These are phyloP conservation scores for Aspergillus oerlinghausenensis DNA, from an alignment of 2,329 filamentous ascomycete species.

Conservation along the genomic window DNA sequence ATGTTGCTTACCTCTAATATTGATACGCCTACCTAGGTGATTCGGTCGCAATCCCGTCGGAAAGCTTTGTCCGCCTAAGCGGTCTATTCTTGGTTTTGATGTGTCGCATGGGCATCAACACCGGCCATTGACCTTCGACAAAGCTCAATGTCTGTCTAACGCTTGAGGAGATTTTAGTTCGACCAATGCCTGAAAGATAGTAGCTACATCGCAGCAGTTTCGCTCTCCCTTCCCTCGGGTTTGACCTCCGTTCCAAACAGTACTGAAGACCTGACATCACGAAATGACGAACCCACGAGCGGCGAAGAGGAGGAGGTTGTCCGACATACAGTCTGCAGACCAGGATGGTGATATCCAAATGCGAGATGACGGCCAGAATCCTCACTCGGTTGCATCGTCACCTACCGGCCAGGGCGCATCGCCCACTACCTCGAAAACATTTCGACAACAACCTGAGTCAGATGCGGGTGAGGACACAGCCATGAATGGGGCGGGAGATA, in stretches of 20 bases:
- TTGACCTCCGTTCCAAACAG: background rate
- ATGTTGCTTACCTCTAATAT: background rate
- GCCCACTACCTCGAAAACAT: slow-evolving; percentile 15
- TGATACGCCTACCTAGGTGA: background rate
- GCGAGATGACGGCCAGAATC: slow-evolving; percentile 16
- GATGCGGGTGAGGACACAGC: slow-evolving; percentile 5
- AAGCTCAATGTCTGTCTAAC: background rate
- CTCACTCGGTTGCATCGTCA: slow-evolving; percentile 11
- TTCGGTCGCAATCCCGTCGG: background rate
- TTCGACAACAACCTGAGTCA: slow-evolving; percentile 19
- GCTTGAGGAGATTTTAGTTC: background rate
- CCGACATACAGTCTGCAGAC: slow-evolving; percentile 20
- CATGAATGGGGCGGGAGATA: slow-evolving; percentile 4
- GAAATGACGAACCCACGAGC: slow-evolving; percentile 33
- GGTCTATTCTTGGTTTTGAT: background rate
- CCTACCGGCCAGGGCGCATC: slow-evolving; percentile 12
- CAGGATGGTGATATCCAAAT: slow-evolving; percentile 30
- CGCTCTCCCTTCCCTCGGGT: background rate
- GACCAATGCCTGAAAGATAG: background rate
- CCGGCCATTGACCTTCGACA: background rate
- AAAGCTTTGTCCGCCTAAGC: background rate
- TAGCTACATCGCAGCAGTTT: background rate
- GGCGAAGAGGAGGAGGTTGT: slow-evolving; percentile 35
- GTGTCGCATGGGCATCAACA: background rate
- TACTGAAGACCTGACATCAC: background rate